A percentile compares a stretch with the other conserved stretches of the same genome.
Evolutionary conservation across 495 filamentous ascomycete species (phyloP).

Genomic region (Amphirosellinia nigrospora): DNA sequence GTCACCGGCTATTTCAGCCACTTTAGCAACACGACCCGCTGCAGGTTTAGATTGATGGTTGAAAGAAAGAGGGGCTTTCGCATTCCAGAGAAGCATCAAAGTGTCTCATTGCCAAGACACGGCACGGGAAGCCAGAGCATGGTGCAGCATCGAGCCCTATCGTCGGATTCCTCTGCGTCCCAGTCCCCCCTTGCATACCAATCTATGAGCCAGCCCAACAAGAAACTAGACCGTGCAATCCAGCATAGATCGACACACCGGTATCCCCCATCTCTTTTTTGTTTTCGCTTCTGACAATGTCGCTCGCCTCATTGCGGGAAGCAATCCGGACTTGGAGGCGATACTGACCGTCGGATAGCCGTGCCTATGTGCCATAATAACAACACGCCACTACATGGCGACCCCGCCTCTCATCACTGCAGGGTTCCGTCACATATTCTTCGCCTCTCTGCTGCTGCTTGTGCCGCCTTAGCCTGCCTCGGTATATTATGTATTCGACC

Average conservation of each 20-base stretch:
- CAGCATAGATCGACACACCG: slow-evolving; percentile 6
- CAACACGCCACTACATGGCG: slow-evolving; percentile 17
- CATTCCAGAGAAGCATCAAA: slow-evolving; percentile 1
- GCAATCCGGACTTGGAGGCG: slow-evolving; percentile 8
- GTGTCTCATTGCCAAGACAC: slow-evolving; percentile 24
- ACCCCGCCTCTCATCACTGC: not conserved
- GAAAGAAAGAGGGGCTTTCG: not conserved
- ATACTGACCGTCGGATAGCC: slow-evolving; percentile 27
- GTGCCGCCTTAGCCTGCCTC: not conserved
- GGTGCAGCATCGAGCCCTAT: slow-evolving; percentile 1
- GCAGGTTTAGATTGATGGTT: slow-evolving; percentile 4
- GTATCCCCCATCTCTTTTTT: not conserved
- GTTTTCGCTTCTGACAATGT: slow-evolving; percentile 11
- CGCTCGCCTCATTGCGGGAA: slow-evolving; percentile 14
- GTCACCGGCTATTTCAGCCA: slow-evolving; percentile 2
- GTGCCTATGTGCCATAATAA: slow-evolving; percentile 23
- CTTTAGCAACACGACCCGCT: slow-evolving; percentile 16
- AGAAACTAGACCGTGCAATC: not conserved
- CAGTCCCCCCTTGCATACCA: slow-evolving; percentile 12
- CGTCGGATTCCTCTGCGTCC: slow-evolving; percentile 1
- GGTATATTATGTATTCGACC: not conserved
- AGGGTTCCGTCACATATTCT: not conserved
- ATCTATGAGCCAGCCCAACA: not conserved
- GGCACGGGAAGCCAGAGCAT: slow-evolving; percentile 22
- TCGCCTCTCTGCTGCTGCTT: not conserved